These are phyloP conservation scores for Ascochyta fabae DNA, from an alignment of 2,329 filamentous ascomycete species.

Conservation along the genomic window DNA sequence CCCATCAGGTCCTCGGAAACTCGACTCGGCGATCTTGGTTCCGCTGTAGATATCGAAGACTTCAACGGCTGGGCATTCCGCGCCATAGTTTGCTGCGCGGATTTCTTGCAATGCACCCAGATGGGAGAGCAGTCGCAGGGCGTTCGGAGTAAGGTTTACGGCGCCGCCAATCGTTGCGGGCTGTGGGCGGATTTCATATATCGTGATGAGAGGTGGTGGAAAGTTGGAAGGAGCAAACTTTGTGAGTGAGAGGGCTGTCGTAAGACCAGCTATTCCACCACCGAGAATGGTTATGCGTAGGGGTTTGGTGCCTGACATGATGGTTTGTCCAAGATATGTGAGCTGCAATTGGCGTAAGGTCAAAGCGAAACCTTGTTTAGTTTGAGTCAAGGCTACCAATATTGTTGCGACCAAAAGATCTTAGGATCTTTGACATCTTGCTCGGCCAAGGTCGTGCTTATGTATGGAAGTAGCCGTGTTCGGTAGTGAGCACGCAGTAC, in stretches of 20 bases:
- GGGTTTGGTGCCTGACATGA: conserved; percentile 7
- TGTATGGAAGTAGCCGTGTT: background rate
- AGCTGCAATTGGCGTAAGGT: background rate
- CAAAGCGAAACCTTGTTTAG: background rate
- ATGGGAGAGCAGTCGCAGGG: conserved; percentile 61
- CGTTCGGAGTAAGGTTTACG: conserved; percentile 67
- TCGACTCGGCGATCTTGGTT: conserved; percentile 52
- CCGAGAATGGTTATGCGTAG: conserved; percentile 41
- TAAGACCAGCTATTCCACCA: conserved; percentile 44
- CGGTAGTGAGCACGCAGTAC: background rate
- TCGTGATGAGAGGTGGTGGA: conserved; percentile 49
- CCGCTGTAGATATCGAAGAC: conserved; percentile 53
- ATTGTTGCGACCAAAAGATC: background rate
- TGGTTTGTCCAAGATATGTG: background rate
- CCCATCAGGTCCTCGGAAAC: conserved; percentile 51
- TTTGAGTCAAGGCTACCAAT: background rate
- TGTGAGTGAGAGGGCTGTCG: conserved; percentile 52
- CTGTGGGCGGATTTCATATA: conserved; percentile 57
- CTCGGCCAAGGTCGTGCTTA: background rate
- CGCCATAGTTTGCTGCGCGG: conserved; percentile 49
- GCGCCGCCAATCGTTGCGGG: conserved; percentile 63
- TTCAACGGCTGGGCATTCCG: conserved; percentile 53
- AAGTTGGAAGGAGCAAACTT: conserved; percentile 49
- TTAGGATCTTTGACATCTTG: background rate
- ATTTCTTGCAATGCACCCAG: conserved; percentile 57